These are phyloP conservation scores for Globisporangium splendens DNA, from an alignment of 352 stramenopile genomes.

Conservation along the genomic window DNA sequence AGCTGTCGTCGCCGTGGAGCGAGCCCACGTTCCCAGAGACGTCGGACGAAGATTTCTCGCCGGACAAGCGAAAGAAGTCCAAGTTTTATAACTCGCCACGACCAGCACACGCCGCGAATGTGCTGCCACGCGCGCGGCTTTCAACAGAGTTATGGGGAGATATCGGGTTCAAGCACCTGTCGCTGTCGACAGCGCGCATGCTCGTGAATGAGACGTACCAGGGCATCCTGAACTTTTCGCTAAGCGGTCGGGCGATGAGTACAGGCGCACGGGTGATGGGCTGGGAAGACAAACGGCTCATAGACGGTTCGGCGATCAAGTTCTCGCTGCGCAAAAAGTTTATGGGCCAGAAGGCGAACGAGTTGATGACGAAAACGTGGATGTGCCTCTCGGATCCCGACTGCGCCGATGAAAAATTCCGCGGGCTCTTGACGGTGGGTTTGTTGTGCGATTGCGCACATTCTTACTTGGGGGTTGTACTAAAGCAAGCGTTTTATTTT, in stretches of 20 bases:
- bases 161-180: conserved; percentile 16
- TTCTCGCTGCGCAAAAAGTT: conserved; percentile 71
- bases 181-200: conserved; percentile 13
- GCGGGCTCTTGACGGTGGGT: conserved; percentile 49
- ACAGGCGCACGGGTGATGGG: conserved; percentile 52
- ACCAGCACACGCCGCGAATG: conserved; percentile 24
- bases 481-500: not conserved
- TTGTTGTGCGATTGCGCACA: too few species aligned
- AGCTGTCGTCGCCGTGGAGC: conserved; percentile 17
- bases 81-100: conserved; percentile 29
- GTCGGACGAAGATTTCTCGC: conserved; percentile 40
- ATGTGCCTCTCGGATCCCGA: conserved; percentile 64
- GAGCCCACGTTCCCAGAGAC: conserved; percentile 12
- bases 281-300: conserved; percentile 61
- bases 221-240: conserved; percentile 45
- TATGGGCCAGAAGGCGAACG: conserved; percentile 25
- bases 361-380: conserved; percentile 61
- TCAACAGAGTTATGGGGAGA: conserved; percentile 5
- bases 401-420: conserved; percentile 58
- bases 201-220: conserved; percentile 44
- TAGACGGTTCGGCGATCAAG: conserved; percentile 49
- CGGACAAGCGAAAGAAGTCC: conserved; percentile 18
- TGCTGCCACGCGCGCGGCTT: not conserved
- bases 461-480: too few species aligned
- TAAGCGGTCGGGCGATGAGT: conserved; percentile 44